Conservation (phyloP, 306 rosid species). For the Citrullus colocynthis region DNA sequence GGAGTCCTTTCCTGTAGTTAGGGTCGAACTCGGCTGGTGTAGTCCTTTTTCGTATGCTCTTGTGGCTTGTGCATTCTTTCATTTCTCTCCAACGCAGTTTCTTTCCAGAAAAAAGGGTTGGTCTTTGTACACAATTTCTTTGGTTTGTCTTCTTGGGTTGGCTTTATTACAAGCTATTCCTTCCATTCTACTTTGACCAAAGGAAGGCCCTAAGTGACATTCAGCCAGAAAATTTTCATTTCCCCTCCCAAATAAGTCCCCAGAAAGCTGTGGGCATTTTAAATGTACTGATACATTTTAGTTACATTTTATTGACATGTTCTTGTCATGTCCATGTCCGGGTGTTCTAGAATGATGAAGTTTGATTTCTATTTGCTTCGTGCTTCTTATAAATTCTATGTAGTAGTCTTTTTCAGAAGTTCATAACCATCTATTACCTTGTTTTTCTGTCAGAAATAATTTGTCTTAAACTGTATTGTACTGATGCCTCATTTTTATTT, state of each 20-base stretch:
- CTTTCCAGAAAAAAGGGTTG: not conserved
- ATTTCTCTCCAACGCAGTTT: too few species aligned
- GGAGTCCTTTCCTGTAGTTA: too few species aligned
- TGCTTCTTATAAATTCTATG: not conserved
- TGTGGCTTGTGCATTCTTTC: too few species aligned
- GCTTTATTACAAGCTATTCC: not conserved
- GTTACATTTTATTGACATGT: not conserved
- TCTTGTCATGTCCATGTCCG: not conserved
- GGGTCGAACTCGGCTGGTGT: too few species aligned
- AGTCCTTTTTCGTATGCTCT: too few species aligned
- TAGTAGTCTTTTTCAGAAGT: not conserved
- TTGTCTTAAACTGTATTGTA: not conserved
- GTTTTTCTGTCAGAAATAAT: not conserved
- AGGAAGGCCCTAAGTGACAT: not conserved
- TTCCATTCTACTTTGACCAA: not conserved
- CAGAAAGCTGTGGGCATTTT: not conserved
- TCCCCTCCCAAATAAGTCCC: not conserved
- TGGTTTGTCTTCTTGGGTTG: not conserved
- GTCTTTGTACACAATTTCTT: not conserved
- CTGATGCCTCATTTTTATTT: constrained; percentile 7
- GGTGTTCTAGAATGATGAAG: not conserved
- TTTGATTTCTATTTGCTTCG: not conserved
- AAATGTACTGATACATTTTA: not conserved
- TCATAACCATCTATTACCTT: not conserved
- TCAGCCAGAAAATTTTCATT: not conserved